A percentile compares a stretch with the other conserved stretches of the same genome.
These are phyloP conservation scores for Ustilago loliicola DNA, from an alignment of 1,284 basidiomycete genomes.

Conservation along the genomic window DNA sequence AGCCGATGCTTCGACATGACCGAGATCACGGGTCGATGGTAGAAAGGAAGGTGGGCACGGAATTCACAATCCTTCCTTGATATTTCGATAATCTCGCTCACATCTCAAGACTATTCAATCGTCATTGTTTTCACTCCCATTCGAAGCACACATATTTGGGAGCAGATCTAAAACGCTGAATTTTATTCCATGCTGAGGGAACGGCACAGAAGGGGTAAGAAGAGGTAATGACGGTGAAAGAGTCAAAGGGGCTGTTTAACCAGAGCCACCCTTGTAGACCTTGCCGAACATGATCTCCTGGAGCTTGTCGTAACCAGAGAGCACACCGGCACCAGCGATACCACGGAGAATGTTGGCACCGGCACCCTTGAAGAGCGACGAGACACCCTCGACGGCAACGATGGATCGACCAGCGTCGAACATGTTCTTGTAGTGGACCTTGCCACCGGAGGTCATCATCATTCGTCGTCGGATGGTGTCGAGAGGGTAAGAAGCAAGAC, in stretches of 20 bases:
- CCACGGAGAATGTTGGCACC: slow-evolving; percentile 98
- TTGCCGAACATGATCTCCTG: slow-evolving; percentile 75
- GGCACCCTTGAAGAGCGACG: slow-evolving; percentile 79
- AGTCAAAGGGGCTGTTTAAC: slow-evolving; percentile 34
- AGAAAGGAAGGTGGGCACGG: neutral
- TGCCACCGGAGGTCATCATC: slow-evolving; percentile 71
- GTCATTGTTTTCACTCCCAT: neutral
- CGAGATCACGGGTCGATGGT: neutral
- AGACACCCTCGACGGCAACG: slow-evolving; percentile 85
- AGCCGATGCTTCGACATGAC: neutral
- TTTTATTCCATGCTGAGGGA: slow-evolving; percentile 41
- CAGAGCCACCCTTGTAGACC: slow-evolving; percentile 67
- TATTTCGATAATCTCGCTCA: neutral
- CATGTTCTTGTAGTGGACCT: slow-evolving; percentile 73
- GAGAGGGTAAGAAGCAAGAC: slow-evolving; percentile 71
- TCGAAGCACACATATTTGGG: neutral
- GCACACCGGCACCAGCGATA: slow-evolving; percentile 96
- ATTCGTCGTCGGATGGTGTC: slow-evolving; percentile 71
- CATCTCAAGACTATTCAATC: neutral
- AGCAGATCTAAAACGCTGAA: slow-evolving; percentile 45
- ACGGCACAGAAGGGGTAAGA: slow-evolving; percentile 30
- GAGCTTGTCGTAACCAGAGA: slow-evolving; percentile 87
- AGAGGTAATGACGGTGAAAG: neutral
- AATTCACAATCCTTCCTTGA: too few species aligned
- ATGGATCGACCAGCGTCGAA: slow-evolving; percentile 80